phyloP scores from a whole-genome alignment of 331 rosid genomes.

The Phaseolus coccineus region DNA sequence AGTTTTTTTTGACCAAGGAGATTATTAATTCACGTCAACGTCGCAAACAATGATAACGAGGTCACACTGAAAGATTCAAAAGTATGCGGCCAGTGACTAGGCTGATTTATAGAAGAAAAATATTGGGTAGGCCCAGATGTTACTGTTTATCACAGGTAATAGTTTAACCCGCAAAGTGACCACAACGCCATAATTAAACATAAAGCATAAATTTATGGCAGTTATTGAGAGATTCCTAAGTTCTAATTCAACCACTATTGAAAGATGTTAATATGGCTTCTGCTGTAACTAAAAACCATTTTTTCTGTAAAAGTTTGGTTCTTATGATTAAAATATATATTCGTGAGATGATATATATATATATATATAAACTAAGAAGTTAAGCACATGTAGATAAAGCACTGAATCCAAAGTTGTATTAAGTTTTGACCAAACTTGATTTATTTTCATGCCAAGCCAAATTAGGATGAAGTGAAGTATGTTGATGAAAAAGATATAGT shows the following conservation, averaged over 20 bases:
- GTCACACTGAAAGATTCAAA: conserved; percentile 33
- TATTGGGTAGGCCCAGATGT: conserved; percentile 31
- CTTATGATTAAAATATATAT: too few species aligned
- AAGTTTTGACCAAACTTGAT: too few species aligned
- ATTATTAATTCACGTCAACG: conserved; percentile 23
- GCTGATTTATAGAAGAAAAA: conserved; percentile 37
- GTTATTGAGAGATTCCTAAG: background rate
- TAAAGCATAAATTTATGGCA: background rate
- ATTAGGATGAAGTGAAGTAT: too few species aligned
- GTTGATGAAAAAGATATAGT: too few species aligned
- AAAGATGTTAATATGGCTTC: background rate
- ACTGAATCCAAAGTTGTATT: too few species aligned
- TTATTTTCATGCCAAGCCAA: too few species aligned
- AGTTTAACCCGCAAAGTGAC: conserved; percentile 35
- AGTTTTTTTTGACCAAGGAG: conserved; percentile 33
- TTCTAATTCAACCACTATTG: background rate
- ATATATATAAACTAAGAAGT: too few species aligned
- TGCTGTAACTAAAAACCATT: background rate
- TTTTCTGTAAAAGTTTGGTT: too few species aligned
- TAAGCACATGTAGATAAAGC: too few species aligned
- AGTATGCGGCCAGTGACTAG: conserved; percentile 3
- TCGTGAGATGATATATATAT: too few species aligned
- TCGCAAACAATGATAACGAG: conserved; percentile 36
- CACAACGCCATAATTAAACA: conserved; percentile 29
- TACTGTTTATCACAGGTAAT: conserved; percentile 35